These are phyloP conservation scores for Rubroboletus satanas DNA, from an alignment of 768 basidiomycete species.

Conservation along the genomic window DNA sequence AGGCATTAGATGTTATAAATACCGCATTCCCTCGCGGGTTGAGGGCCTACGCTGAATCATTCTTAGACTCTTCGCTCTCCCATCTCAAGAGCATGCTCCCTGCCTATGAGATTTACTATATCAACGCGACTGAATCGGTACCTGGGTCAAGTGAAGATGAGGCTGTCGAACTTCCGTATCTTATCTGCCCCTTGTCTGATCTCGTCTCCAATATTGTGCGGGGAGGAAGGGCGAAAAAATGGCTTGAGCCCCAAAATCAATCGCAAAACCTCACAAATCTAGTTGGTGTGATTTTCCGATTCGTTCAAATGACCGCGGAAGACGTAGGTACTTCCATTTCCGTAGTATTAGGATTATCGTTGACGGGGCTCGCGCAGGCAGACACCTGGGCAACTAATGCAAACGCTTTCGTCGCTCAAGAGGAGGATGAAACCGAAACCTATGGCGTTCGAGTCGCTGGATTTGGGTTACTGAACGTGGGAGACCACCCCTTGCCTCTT, in stretches of 20 bases:
- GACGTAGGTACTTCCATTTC: constrained; percentile 52
- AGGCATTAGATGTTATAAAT: constrained; percentile 80
- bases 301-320: constrained; percentile 84
- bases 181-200: constrained; percentile 78
- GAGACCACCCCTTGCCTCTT: constrained; percentile 2
- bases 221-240: constrained; percentile 58
- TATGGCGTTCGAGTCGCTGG: constrained; percentile 83
- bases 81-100: constrained; percentile 60
- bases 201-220: constrained; percentile 67
- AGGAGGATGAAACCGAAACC: constrained; percentile 83
- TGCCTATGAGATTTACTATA: constrained; percentile 58
- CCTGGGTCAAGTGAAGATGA: constrained; percentile 76
- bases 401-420: constrained; percentile 91
- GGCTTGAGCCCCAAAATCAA: constrained; percentile 46
- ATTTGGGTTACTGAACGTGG: constrained; percentile 78
- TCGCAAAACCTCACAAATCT: constrained; percentile 44
- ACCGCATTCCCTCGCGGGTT: constrained; percentile 79
- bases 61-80: constrained; percentile 53
- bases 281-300: constrained; percentile 57
- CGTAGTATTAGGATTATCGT: not conserved
- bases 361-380: constrained; percentile 50
- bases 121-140: constrained; percentile 49
- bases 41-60: constrained; percentile 55
- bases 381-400: constrained; percentile 87
- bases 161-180: constrained; percentile 66